A percentile compares a stretch with the other conserved stretches of the same genome.
Evolutionary conservation across 805 yeast species (phyloP).

Genomic region (Sugiyamaella smithiae): DNA sequence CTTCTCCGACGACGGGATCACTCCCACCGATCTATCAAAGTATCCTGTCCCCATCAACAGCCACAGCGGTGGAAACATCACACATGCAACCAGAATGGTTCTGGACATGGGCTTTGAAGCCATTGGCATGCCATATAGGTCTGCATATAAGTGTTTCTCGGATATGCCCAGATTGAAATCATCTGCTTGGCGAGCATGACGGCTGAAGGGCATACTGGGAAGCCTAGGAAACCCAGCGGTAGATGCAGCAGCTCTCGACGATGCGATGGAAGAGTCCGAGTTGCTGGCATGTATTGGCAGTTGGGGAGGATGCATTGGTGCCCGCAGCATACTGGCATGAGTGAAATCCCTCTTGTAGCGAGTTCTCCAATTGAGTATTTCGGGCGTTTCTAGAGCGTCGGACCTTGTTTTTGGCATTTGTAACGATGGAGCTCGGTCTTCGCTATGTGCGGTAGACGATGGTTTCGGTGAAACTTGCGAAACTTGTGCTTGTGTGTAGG

Average conservation of each 20-base stretch:
- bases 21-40: conserved; percentile 35
- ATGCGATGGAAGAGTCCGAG: too few species aligned
- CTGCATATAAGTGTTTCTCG: not conserved
- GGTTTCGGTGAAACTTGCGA: not conserved
- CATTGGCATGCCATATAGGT: conserved; percentile 6
- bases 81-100: conserved; percentile 24
- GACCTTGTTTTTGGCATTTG: not conserved
- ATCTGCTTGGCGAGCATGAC: too few species aligned
- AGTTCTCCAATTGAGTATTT: conserved; percentile 11
- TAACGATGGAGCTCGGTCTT: too few species aligned
- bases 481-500: too few species aligned
- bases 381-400: conserved; percentile 4
- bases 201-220: conserved; percentile 7
- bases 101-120: conserved; percentile 19
- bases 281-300: too few species aligned
- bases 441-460: too few species aligned
- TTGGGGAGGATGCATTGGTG: not conserved
- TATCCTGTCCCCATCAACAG: conserved; percentile 38
- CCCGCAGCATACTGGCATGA: conserved; percentile 10
- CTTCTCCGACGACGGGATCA: conserved; percentile 32
- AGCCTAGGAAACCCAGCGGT: conserved; percentile 7
- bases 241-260: not conserved
- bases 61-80: conserved; percentile 40
- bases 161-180: too few species aligned
- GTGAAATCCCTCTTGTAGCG: conserved; percentile 8